Evolutionary conservation across 805 yeast genomes (phyloP), one percentile per base, ranked within the genome.

Genomic region (Teunomyces funiuensis): DNA sequence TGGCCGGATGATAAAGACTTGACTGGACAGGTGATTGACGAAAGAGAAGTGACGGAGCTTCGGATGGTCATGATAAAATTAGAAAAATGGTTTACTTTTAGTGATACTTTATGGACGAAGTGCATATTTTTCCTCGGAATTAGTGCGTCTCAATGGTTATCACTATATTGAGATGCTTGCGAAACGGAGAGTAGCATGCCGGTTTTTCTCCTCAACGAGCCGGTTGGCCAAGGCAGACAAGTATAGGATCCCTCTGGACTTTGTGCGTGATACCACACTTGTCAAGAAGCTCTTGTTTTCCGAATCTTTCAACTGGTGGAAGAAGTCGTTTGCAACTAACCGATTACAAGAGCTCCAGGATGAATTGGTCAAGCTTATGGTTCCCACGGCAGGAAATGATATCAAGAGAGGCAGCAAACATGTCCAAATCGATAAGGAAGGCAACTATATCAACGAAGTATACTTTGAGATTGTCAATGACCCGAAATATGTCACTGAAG

Each of bases 381-480:
- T 65, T 25, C 65, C 69, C 5, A 25, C 37, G 7, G 39, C 45
- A 0, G 13, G 39, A 8, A 28, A 33, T 0, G 62, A 53, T 17
- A 53, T 69, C 16, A 40, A 22, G 1, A 46, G 53, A 9, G 52
- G 37, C 1, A 52, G 46, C 33, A 49, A 44, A 10, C 42, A 50
- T 19, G 52, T 55, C 3, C 40, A 45, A 6, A 51, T 66, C 7
- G 69, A 60, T 46, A 44, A 44, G 2, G 38, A 49, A 3, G 39
- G 59, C 3, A 62, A 67, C 42, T 43, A 46, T 41, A 61, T 71
- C 28, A 71, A 67, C 42, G 71, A 69, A 44, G 49, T 71, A 14
- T 49, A 54, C 14, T 59, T 69, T 28, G 57, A 56, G 22, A 52
- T 71, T 15, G 45, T 44, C 15, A 64, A 69, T 40, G 47, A 54